Conservation (phyloP, 2,329 filamentous ascomycete species). For the Drechslera avenae region DNA sequence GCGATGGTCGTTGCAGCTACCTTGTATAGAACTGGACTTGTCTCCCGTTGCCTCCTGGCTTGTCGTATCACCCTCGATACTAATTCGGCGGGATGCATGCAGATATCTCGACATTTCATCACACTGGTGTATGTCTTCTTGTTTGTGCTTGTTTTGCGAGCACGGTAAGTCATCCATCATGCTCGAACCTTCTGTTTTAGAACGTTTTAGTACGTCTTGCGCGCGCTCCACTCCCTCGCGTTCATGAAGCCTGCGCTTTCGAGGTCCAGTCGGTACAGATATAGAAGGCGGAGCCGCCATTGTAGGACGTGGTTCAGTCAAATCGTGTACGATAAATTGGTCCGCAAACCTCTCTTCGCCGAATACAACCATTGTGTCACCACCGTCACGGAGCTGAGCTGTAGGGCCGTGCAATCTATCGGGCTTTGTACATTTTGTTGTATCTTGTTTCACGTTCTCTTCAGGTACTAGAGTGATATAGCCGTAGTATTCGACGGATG, state of each 20-base stretch:
- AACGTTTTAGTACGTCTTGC: too few species aligned
- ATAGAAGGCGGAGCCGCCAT: too few species aligned
- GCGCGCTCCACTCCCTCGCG: not conserved
- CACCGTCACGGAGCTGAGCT: too few species aligned
- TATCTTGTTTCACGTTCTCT: not conserved
- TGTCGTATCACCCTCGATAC: not conserved
- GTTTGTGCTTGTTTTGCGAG: too few species aligned
- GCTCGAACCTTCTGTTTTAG: too few species aligned
- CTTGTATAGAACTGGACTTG: not conserved
- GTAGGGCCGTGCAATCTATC: too few species aligned
- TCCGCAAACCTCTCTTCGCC: not conserved
- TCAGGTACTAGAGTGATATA: not conserved
- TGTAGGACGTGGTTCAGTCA: not conserved
- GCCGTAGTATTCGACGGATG: conserved; percentile 1
- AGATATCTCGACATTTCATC: not conserved
- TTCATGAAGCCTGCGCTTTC: not conserved
- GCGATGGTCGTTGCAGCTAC: not conserved
- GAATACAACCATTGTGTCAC: too few species aligned
- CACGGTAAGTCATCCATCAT: too few species aligned
- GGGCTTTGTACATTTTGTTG: too few species aligned
- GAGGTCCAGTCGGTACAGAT: not conserved
- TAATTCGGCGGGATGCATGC: not conserved
- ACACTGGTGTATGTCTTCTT: not conserved
- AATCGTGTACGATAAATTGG: not conserved
- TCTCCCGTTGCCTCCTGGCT: not conserved